phyloP scores from a whole-genome alignment of 2,329 filamentous ascomycete genomes.

The Stagonosporopsis tanaceti region DNA sequence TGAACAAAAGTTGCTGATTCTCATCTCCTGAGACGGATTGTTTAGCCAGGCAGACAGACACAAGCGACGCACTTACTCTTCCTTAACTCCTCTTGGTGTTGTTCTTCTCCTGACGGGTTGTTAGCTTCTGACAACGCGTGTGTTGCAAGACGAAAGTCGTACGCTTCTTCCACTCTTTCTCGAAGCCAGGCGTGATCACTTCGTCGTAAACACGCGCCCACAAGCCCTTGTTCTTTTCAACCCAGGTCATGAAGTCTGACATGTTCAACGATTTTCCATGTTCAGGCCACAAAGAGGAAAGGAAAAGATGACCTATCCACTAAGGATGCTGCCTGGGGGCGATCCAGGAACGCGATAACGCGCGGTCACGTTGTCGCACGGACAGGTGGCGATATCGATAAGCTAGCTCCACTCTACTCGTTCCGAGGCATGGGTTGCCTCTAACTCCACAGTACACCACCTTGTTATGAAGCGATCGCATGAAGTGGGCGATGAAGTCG shows the following conservation, averaged over 20 bases:
- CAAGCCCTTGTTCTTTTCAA: conserved; percentile 38
- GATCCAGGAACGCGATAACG: conserved; percentile 27
- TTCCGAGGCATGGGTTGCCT: conserved; percentile 14
- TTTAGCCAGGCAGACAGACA: not conserved
- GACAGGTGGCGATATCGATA: conserved; percentile 28
- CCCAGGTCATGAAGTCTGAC: conserved; percentile 38
- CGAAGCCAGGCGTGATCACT: conserved; percentile 43
- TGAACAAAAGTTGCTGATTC: conserved; percentile 35
- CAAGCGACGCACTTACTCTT: conserved; percentile 31
- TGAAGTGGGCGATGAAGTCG: conserved; percentile 38
- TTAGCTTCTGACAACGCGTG: not conserved
- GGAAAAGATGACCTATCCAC: not conserved
- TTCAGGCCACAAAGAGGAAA: not conserved
- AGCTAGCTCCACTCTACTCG: conserved; percentile 6
- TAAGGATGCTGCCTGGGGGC: conserved; percentile 21
- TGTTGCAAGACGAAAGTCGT: conserved; percentile 6
- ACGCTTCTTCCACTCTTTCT: conserved; percentile 47
- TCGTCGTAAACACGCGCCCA: conserved; percentile 46
- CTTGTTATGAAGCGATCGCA: conserved; percentile 49
- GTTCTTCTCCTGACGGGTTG: conserved; percentile 34
- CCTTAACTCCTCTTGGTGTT: conserved; percentile 34
- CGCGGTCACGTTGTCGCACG: conserved; percentile 37
- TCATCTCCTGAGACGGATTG: conserved; percentile 35
- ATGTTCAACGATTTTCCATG: conserved; percentile 28
- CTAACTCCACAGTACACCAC: conserved; percentile 17